These are phyloP conservation scores for Cokeromyces recurvatus DNA, from an alignment of 371 early-diverging fungal genomes.

Conservation along the genomic window DNA sequence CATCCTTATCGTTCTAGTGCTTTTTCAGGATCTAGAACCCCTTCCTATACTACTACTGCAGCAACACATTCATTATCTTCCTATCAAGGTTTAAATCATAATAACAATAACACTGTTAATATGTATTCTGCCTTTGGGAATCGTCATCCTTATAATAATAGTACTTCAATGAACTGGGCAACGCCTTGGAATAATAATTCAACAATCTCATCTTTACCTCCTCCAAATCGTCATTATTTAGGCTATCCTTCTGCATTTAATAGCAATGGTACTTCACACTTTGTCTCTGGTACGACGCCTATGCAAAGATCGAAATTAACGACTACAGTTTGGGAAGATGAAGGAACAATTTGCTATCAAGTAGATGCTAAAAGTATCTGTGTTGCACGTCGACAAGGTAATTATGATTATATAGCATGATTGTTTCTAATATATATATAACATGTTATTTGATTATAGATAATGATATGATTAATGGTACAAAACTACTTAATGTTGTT, in stretches of 20 bases:
- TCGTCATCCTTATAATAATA: no score
- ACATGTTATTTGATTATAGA: conserved; percentile 83
- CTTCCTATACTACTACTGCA: conserved; percentile 8
- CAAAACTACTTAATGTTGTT: conserved; percentile 80
- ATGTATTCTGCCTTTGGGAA: no score
- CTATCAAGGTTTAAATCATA: no score
- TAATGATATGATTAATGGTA: no score
- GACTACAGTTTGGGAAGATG: conserved; percentile 83
- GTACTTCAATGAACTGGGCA: no score
- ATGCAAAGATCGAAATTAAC: conserved; percentile 61
- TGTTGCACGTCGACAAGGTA: conserved; percentile 77
- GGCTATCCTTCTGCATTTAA: no score
- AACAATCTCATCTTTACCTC: conserved; percentile 20
- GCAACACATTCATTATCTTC: no score
- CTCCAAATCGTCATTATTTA: conserved; percentile 23
- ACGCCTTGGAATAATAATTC: no score
- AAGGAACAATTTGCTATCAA: conserved; percentile 74
- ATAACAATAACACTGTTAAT: no score
- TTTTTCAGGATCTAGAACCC: conserved; percentile 22
- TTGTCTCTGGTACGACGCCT: no score
- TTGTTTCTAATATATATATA: conserved; percentile 29
- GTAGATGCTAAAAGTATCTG: conserved; percentile 76
- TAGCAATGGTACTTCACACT: no score
- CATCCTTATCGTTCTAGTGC: conserved; percentile 28
- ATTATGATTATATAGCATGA: conserved; percentile 6